phyloP scores from a whole-genome alignment of 768 basidiomycete species.

The Phaffia tasmanica region DNA sequence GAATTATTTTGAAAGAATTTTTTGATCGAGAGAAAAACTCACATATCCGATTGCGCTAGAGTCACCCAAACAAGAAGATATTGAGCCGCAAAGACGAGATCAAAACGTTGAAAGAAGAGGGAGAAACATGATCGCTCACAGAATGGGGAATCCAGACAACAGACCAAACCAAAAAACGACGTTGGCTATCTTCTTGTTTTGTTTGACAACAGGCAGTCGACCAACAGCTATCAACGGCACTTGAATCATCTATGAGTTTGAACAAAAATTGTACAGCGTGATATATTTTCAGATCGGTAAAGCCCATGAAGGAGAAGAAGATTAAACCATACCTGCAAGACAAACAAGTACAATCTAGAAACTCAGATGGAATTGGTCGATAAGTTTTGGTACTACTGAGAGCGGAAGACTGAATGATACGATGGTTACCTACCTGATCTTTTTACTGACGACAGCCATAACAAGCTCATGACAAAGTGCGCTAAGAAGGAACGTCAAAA shows the following conservation, averaged over 20 bases:
- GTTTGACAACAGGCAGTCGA: constrained; percentile 61
- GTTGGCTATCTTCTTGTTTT: constrained; percentile 59
- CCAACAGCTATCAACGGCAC: constrained; percentile 80
- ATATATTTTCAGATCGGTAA: not conserved
- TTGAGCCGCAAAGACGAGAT: no score
- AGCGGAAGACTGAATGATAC: not conserved
- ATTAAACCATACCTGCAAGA: constrained; percentile 28
- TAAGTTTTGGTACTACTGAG: no score
- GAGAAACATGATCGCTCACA: constrained; percentile 38
- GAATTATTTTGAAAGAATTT: not conserved
- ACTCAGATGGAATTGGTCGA: not conserved
- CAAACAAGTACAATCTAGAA: constrained; percentile 73
- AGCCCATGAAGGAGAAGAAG: not conserved
- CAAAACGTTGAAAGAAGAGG: no score
- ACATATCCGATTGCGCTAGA: constrained; percentile 17
- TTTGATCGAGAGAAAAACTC: not conserved
- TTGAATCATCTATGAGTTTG: constrained; percentile 57
- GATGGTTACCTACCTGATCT: constrained; percentile 54
- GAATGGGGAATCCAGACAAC: constrained; percentile 70
- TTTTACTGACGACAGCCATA: constrained; percentile 89
- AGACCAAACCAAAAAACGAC: constrained; percentile 89
- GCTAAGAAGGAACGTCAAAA: constrained; percentile 81
- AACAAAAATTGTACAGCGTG: constrained; percentile 1
- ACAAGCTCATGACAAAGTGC: constrained; percentile 87
- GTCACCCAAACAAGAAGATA: no score